A percentile compares a stretch with the other conserved stretches of the same genome.
Conservation (phyloP, 192 early-diverging fungal genomes). For the Helicostylum pulchrum region DNA sequence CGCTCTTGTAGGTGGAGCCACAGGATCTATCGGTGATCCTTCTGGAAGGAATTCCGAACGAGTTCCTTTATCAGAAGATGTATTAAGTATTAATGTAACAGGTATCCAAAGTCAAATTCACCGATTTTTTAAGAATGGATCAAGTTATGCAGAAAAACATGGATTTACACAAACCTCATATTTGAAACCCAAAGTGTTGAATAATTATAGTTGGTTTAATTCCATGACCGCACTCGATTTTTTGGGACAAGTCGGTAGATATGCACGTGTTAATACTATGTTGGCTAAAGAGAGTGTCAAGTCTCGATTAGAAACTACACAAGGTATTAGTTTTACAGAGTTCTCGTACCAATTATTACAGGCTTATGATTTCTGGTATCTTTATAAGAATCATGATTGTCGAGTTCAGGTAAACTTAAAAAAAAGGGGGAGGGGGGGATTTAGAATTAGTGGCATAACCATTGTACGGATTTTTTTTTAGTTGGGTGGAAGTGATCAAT, state of each 20-base stretch:
- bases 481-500: slow-evolving; percentile 95
- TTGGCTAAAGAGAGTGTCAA: slow-evolving; percentile 86
- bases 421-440: too few species aligned
- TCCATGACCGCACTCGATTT: slow-evolving; percentile 75
- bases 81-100: slow-evolving; percentile 58
- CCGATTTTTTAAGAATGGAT: slow-evolving; percentile 63
- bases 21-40: slow-evolving; percentile 91
- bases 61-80: slow-evolving; percentile 53
- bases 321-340: slow-evolving; percentile 94
- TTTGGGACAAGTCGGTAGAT: slow-evolving; percentile 72
- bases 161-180: slow-evolving; percentile 17
- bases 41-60: slow-evolving; percentile 84
- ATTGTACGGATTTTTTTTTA: slow-evolving; percentile 30
- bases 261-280: slow-evolving; percentile 80
- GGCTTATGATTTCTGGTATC: slow-evolving; percentile 89
- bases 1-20: slow-evolving; percentile 87
- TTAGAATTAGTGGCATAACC: not conserved
- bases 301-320: slow-evolving; percentile 67
- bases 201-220: slow-evolving; percentile 81
- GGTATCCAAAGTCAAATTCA: slow-evolving; percentile 71
- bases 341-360: slow-evolving; percentile 96
- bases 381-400: slow-evolving; percentile 63
- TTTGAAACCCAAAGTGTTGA: slow-evolving; percentile 55
- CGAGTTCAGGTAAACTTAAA: slow-evolving; percentile 57
- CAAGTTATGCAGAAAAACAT: slow-evolving; percentile 36